These are phyloP conservation scores for Termitomyces sp. DNA, from an alignment of 768 basidiomycete species.

Conservation along the genomic window DNA sequence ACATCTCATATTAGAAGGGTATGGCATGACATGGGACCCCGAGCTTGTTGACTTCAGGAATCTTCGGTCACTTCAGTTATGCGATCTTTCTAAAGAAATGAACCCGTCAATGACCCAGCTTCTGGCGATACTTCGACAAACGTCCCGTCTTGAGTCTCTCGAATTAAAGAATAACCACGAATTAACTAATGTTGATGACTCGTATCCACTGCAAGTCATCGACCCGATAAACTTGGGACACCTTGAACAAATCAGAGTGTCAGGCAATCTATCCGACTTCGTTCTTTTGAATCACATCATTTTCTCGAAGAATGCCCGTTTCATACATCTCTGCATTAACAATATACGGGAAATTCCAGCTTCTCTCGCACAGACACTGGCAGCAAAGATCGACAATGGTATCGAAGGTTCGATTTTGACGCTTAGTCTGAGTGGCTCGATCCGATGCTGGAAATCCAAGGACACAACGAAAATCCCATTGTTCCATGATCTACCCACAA, in stretches of 20 bases:
- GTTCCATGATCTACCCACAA: neutral
- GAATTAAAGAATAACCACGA: fast-evolving
- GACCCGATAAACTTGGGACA: neutral
- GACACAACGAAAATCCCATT: neutral
- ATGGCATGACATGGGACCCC: neutral
- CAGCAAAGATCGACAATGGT: neutral
- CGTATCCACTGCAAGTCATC: neutral
- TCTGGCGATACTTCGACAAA: neutral
- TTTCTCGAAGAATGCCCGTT: neutral
- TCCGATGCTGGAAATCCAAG: neutral
- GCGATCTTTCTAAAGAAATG: too few species aligned
- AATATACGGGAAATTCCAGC: neutral
- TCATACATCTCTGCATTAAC: neutral
- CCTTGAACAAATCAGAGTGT: neutral
- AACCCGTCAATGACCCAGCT: neutral
- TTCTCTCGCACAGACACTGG: neutral
- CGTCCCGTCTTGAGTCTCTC: neutral
- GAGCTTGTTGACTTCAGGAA: neutral
- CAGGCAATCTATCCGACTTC: neutral
- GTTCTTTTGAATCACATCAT: neutral
- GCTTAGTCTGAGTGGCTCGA: neutral
- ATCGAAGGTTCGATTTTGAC: neutral
- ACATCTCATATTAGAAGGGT: neutral
- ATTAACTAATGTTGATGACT: neutral
- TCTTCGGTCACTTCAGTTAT: neutral